These are phyloP conservation scores for Cladosporium velox DNA, from an alignment of 2,329 filamentous ascomycete genomes.

Conservation along the genomic window DNA sequence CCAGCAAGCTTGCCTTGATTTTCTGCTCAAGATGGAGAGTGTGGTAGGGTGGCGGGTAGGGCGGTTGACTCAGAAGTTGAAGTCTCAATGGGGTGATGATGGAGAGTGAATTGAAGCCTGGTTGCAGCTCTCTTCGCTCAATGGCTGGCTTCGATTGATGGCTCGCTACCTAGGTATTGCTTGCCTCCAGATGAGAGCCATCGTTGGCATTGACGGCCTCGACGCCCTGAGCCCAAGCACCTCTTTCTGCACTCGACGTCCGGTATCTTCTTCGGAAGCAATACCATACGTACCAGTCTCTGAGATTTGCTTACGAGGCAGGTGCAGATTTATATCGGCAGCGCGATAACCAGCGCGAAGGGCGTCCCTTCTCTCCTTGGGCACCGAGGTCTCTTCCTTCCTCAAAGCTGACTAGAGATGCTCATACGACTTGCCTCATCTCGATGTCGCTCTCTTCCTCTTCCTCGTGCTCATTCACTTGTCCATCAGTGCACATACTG, in stretches of 20 bases:
- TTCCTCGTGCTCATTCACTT: neutral
- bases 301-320: conserved; percentile 2
- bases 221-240: neutral
- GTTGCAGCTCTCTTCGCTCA: neutral
- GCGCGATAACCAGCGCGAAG: too few species aligned
- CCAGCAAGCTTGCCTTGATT: conserved; percentile 22
- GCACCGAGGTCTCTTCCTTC: neutral
- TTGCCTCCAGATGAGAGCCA: neutral
- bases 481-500: neutral
- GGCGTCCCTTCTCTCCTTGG: neutral
- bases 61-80: conserved; percentile 19
- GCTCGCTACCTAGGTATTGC: neutral
- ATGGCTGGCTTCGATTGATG: neutral
- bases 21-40: conserved; percentile 21
- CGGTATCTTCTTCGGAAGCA: conserved; percentile 10
- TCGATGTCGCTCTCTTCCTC: neutral
- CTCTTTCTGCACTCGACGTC: conserved; percentile 1
- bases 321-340: neutral
- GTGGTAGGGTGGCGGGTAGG: conserved; percentile 22
- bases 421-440: neutral
- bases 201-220: neutral
- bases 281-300: neutral
- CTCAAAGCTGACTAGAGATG: neutral
- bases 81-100: conserved; percentile 23
- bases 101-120: conserved; percentile 11